phyloP scores from a whole-genome alignment of 305 asterid species.

The Fraxinus sp. region DNA sequence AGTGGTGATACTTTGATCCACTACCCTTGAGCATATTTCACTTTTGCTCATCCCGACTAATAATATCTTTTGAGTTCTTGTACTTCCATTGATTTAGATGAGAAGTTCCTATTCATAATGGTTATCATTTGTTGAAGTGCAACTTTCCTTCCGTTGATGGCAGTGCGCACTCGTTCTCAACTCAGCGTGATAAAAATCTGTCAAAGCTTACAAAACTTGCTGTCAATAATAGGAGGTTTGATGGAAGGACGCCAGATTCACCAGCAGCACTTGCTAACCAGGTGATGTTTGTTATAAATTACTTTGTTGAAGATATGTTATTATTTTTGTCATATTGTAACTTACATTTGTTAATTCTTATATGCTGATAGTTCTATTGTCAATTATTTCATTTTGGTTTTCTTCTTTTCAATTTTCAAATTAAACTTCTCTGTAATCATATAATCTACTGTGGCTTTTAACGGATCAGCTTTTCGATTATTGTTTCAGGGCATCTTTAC shows the following conservation, averaged over 20 bases:
- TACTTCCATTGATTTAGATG: slow-evolving; percentile 12
- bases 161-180: slow-evolving; percentile 67
- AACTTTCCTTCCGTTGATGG: slow-evolving; percentile 51
- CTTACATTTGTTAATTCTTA: neutral
- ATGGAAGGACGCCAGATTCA: slow-evolving; percentile 85
- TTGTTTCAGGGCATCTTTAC: slow-evolving; percentile 74
- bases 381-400: neutral
- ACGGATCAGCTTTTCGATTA: slow-evolving; percentile 10
- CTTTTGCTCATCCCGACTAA: slow-evolving; percentile 5
- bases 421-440: slow-evolving; percentile 15
- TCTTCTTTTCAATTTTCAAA: neutral
- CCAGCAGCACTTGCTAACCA: slow-evolving; percentile 78
- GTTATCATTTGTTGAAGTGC: slow-evolving; percentile 17
- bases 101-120: neutral
- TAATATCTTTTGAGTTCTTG: slow-evolving; percentile 2
- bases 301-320: neutral
- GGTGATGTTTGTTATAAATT: slow-evolving; percentile 37
- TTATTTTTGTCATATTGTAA: neutral
- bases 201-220: slow-evolving; percentile 79
- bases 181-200: slow-evolving; percentile 72
- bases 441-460: slow-evolving; percentile 11
- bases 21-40: slow-evolving; percentile 4
- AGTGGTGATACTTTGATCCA: slow-evolving; percentile 11
- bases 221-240: slow-evolving; percentile 69
- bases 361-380: neutral